Percentiles rank a stretch among this genome's conserved stretches.
phyloP scores from a whole-genome alignment of 2,329 filamentous ascomycete genomes.

The Chaetomiaceae sp. region DNA sequence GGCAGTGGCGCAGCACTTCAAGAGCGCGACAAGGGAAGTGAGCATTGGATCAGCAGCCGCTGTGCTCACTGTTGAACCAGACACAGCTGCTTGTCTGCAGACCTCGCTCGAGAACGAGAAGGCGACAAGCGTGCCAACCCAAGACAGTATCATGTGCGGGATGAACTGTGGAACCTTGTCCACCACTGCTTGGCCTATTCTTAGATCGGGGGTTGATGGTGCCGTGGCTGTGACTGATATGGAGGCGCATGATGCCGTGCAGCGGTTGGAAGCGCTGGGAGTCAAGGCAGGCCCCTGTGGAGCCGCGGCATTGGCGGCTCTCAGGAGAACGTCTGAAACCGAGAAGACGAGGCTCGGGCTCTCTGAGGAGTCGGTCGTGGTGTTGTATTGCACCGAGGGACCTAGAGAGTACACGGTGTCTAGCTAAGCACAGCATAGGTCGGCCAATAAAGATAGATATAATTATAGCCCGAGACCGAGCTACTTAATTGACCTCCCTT shows the following conservation, averaged over 20 bases:
- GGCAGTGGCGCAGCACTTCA: constrained; percentile 63
- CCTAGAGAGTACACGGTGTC: constrained; percentile 16
- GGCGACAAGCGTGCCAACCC: constrained; percentile 48
- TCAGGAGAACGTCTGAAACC: constrained; percentile 6
- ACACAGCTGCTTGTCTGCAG: constrained; percentile 56
- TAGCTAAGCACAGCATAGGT: too few relatives aligned
- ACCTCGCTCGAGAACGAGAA: constrained; percentile 48
- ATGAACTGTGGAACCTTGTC: constrained; percentile 70
- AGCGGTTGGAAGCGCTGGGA: constrained; percentile 43
- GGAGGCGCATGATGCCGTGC: constrained; percentile 57
- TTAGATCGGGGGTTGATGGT: constrained; percentile 56
- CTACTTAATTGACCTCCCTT: too few relatives aligned
- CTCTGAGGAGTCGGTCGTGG: constrained; percentile 16
- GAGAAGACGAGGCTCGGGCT: constrained; percentile 14
- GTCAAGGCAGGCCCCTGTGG: constrained; percentile 24
- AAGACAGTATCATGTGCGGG: constrained; percentile 66
- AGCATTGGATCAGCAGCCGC: constrained; percentile 11
- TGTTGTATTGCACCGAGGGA: constrained; percentile 23
- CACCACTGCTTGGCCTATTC: constrained; percentile 57
- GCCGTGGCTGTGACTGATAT: constrained; percentile 56
- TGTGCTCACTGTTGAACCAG: constrained; percentile 68
- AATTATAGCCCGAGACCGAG: too few relatives aligned
- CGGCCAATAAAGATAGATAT: too few relatives aligned
- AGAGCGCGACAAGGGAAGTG: constrained; percentile 29
- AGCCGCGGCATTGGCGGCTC: constrained; percentile 20